Base-by-base conservation (phyloP, 106 monocot species). In the Gastrodia elata region DNA sequence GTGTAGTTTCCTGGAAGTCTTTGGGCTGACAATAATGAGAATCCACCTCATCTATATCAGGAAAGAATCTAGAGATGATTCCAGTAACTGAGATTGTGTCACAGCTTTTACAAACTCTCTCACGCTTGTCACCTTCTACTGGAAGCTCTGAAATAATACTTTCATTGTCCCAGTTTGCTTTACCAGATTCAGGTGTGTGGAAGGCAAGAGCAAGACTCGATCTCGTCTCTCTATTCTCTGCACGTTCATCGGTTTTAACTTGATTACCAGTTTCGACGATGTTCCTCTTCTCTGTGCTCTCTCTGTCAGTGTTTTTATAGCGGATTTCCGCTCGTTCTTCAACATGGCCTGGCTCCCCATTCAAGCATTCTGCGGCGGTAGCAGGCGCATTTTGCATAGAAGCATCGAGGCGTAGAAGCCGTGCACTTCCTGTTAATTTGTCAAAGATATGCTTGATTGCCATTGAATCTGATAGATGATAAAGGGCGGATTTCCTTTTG, bases 391-490 rank as follows among this genome's bases (percentile, higher is more conserved):
- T n/a, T 34, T 57, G 64, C 35, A 74, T 22, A 39, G 76, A 71
- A 64, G 74, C 71, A 65, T 78, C 41, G 68, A 80, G 38, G 18
- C 27, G 43, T 65, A 84, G 80, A 39, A 84, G 65, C 84, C 80
- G 81, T 41, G 73, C n/a, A n/a, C n/a, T 64, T 37, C 74, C 37
- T 18, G 14, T 5, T 44, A 71, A n/a, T 15, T 74, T 77, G 7
- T 71, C 15, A 49, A 80, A 78, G 4, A 55, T 80, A 81, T 38
- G 16, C 70, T 71, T 80, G 33, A 84, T 55, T 38, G 74, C 64
- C 77, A 81, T 75, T 27, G 55, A 39, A 71, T 84, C 80, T 64
- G 84, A 74, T 42, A 84, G 77, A 75, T 78, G 80, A 57, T 84
- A 84, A 8, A 69, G 68, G 35, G 42, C 8, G 14, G 77, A 69